Conservation (phyloP, 73 alveolate genomes). For the Urostyla sp. region DNA sequence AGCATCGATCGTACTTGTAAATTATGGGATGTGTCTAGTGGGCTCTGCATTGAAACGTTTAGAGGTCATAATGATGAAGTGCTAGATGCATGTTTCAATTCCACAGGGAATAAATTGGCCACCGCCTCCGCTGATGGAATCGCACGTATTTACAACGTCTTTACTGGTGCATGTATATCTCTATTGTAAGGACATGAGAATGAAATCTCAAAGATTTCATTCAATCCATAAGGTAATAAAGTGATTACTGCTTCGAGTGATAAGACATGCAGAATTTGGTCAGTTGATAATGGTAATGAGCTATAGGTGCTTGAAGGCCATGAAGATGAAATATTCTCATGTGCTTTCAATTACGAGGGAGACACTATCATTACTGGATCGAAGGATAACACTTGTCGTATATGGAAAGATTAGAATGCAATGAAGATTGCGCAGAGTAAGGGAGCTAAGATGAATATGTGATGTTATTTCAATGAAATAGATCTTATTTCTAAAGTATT, state of each 20-base stretch:
- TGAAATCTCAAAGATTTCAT: slow-evolving; percentile 95
- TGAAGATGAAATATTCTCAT: slow-evolving; percentile 99
- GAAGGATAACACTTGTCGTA: slow-evolving; percentile 97
- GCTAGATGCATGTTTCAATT: slow-evolving; percentile 94
- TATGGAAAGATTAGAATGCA: slow-evolving; percentile 90
- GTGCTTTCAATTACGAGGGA: slow-evolving; percentile 99
- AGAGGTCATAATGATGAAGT: slow-evolving; percentile 98
- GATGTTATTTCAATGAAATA: neutral
- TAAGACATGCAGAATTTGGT: slow-evolving; percentile 98
- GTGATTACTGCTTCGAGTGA: slow-evolving; percentile 98
- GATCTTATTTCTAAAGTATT: no score
- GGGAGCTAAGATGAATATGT: neutral
- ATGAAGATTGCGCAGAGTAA: slow-evolving; percentile 20
- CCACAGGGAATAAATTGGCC: slow-evolving; percentile 98
- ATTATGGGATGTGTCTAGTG: slow-evolving; percentile 98
- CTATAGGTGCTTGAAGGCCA: slow-evolving; percentile 98
- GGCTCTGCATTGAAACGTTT: slow-evolving; percentile 97
- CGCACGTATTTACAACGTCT: slow-evolving; percentile 95
- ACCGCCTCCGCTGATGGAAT: slow-evolving; percentile 98
- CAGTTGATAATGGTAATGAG: slow-evolving; percentile 99
- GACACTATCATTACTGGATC: slow-evolving; percentile 98
- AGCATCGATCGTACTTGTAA: slow-evolving; percentile 98
- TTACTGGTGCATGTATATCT: slow-evolving; percentile 70
- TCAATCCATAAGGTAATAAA: slow-evolving; percentile 98
- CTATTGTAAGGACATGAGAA: slow-evolving; percentile 93